A percentile compares a stretch with the other conserved stretches of the same genome.
Conservation (phyloP, 2,329 filamentous ascomycete species). For the Ophiostoma sp. region DNA sequence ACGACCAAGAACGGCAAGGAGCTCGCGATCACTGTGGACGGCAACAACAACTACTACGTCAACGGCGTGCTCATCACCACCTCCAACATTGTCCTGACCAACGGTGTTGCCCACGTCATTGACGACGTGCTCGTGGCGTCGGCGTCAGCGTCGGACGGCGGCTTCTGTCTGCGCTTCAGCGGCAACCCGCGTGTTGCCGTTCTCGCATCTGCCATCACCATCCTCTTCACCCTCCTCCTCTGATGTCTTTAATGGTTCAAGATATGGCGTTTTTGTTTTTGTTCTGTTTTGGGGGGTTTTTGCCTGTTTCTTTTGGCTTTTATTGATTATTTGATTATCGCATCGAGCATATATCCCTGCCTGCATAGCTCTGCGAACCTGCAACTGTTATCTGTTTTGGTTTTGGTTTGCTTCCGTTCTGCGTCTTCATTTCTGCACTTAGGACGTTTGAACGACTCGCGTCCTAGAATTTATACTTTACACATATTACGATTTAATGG, state of each 20-base stretch:
- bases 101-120: slow-evolving; percentile 24
- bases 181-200: neutral
- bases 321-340: neutral
- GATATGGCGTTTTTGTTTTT: neutral
- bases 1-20: slow-evolving; percentile 23
- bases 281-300: too few species aligned
- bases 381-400: neutral
- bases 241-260: neutral
- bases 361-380: slow-evolving; percentile 15
- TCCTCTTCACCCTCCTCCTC: slow-evolving; percentile 16
- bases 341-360: slow-evolving; percentile 16
- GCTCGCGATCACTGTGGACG: slow-evolving; percentile 24
- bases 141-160: slow-evolving; percentile 17
- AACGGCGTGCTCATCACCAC: slow-evolving; percentile 24
- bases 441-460: neutral
- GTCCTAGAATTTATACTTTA: neutral
- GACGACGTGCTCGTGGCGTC: slow-evolving; percentile 23
- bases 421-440: neutral
- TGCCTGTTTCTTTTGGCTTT: neutral
- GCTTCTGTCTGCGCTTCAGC: slow-evolving; percentile 6
- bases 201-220: slow-evolving; percentile 13
- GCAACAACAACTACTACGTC: slow-evolving; percentile 25
- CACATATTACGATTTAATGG: slow-evolving; percentile 21
- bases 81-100: slow-evolving; percentile 24
- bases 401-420: neutral